These are phyloP conservation scores for Botrytis byssoidea DNA, from an alignment of 2,329 filamentous ascomycete species.

Conservation along the genomic window DNA sequence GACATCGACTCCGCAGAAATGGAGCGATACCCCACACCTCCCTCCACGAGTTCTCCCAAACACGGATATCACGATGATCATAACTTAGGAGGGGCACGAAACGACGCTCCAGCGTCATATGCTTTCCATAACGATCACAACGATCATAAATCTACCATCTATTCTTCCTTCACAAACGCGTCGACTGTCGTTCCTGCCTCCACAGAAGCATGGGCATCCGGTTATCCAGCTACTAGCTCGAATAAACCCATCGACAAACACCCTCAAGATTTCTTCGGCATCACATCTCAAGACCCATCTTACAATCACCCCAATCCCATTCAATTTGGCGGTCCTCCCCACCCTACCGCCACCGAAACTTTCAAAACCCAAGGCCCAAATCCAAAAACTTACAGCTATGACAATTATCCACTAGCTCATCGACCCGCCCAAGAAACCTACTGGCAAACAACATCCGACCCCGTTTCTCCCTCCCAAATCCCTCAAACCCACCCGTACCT, in stretches of 20 bases:
- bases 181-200: background rate
- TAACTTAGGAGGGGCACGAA: background rate
- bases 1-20: background rate
- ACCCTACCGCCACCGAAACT: no score
- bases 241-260: background rate
- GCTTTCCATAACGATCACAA: background rate
- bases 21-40: conserved; percentile 8
- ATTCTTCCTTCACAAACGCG: conserved; percentile 1
- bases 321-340: background rate
- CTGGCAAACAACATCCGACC: conserved; percentile 21
- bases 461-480: conserved; percentile 14
- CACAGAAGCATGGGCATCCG: conserved; percentile 1
- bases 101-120: background rate
- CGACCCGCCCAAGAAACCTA: conserved; percentile 26
- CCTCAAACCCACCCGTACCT: background rate
- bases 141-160: background rate
- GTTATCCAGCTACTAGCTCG: background rate
- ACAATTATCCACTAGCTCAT: background rate
- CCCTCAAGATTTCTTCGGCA: background rate
- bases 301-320: background rate
- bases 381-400: background rate
- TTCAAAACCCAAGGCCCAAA: background rate
- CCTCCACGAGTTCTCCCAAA: conserved; percentile 4
- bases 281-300: background rate
- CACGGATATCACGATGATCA: background rate